These are phyloP conservation scores for Castanea crenata DNA, from an alignment of 306 rosid species.

Conservation along the genomic window DNA sequence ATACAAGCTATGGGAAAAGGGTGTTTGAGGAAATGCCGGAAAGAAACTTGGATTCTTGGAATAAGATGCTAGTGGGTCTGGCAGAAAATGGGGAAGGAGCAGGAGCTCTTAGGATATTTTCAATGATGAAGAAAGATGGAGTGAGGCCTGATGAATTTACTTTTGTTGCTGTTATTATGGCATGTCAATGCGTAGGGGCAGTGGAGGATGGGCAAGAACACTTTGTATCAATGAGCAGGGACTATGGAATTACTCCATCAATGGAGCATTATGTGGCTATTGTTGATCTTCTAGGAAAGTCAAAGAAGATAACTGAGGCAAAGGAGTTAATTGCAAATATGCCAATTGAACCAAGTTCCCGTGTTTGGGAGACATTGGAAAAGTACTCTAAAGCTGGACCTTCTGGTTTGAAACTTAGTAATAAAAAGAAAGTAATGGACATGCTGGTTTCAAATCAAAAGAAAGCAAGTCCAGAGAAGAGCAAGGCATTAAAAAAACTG, in stretches of 20 bases:
- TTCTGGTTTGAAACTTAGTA: not conserved
- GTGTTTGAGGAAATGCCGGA: not conserved
- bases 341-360: not conserved
- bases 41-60: slow-evolving; percentile 5
- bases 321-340: not conserved
- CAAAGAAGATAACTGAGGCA: not conserved
- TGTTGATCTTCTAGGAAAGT: not conserved
- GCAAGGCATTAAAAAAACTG: not conserved
- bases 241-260: not conserved
- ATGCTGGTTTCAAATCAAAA: not conserved
- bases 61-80: not conserved
- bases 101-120: not conserved
- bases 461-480: not conserved
- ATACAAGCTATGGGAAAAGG: not conserved
- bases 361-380: not conserved
- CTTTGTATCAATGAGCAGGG: not conserved
- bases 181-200: not conserved
- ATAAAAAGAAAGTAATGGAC: not conserved
- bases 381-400: not conserved
- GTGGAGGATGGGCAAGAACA: not conserved
- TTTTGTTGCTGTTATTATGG: not conserved
- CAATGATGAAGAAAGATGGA: not conserved
- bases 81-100: slow-evolving; percentile 10
- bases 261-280: not conserved
- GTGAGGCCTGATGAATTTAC: not conserved